These are phyloP conservation scores for Xylaria nigripes DNA, from an alignment of 495 filamentous ascomycete species.

Conservation along the genomic window DNA sequence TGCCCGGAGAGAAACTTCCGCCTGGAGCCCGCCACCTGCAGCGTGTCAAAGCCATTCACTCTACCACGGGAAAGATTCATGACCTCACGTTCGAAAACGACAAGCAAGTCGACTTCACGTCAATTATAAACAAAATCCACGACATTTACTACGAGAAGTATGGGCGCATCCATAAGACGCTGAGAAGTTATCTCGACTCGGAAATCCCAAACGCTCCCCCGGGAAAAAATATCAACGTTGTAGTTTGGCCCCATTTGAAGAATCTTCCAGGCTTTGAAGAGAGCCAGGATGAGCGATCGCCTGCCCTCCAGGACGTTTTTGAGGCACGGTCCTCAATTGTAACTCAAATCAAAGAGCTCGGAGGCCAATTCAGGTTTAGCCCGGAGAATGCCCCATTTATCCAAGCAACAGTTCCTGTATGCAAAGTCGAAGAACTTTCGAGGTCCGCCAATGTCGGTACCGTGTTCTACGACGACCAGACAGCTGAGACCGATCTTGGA, in stretches of 20 bases:
- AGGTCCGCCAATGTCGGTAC: background rate
- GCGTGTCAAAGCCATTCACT: background rate
- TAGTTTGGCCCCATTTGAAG: background rate
- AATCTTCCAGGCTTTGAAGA: background rate
- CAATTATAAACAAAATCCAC: background rate
- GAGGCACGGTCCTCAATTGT: background rate
- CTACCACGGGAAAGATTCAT: background rate
- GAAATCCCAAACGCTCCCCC: background rate
- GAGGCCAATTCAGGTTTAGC: background rate
- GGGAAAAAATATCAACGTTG: background rate
- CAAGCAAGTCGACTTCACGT: background rate
- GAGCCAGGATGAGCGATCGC: background rate
- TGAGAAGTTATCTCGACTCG: background rate
- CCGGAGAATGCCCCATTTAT: background rate
- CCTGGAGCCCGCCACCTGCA: background rate
- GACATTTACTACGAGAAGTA: background rate
- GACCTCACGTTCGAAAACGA: background rate
- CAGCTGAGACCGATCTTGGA: background rate
- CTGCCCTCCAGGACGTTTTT: background rate
- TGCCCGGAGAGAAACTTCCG: background rate
- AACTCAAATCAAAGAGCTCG: background rate
- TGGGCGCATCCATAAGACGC: background rate
- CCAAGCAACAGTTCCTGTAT: background rate
- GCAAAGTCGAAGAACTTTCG: background rate
- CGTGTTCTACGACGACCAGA: background rate